These are phyloP conservation scores for Colletotrichum endophyticum DNA, from an alignment of 2,329 filamentous ascomycete genomes.

Conservation along the genomic window DNA sequence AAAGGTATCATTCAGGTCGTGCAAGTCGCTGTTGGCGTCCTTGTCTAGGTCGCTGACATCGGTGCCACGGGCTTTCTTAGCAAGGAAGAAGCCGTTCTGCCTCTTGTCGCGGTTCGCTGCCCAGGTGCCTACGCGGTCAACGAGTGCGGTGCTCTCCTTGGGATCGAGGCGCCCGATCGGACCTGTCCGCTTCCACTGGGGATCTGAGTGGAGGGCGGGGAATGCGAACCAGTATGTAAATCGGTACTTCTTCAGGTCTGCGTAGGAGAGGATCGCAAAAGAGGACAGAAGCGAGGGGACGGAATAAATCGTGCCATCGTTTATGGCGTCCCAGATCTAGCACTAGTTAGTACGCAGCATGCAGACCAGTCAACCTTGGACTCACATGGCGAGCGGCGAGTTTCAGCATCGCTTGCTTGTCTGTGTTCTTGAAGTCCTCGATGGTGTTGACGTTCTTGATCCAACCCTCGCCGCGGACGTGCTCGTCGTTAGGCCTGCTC, in stretches of 20 bases:
- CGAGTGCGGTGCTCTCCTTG: constrained; percentile 77
- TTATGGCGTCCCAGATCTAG: constrained; percentile 96
- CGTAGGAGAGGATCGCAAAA: constrained; percentile 89
- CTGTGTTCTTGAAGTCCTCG: constrained; percentile 86
- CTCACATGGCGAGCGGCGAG: constrained; percentile 78
- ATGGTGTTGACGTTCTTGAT: constrained; percentile 97
- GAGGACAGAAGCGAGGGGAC: constrained; percentile 90
- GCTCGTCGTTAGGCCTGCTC: constrained; percentile 68
- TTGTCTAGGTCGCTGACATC: constrained; percentile 22
- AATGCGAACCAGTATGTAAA: constrained; percentile 99
- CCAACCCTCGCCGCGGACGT: constrained; percentile 86
- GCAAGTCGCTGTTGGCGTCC: constrained; percentile 19
- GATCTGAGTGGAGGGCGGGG: constrained; percentile 88
- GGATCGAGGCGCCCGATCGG: constrained; percentile 61
- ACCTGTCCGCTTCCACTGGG: constrained; percentile 73
- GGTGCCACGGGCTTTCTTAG: constrained; percentile 67
- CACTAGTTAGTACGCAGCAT: neutral
- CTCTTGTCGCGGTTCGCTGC: constrained; percentile 77
- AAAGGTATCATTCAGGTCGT: constrained; percentile 20
- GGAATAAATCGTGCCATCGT: constrained; percentile 94
- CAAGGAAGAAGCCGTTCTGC: constrained; percentile 96
- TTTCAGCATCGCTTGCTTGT: constrained; percentile 79
- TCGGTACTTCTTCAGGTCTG: constrained; percentile 95
- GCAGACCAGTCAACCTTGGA: neutral
- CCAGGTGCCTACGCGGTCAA: constrained; percentile 88